Conservation (phyloP, 768 basidiomycete genomes). For the Tricholoma saponaceum region DNA sequence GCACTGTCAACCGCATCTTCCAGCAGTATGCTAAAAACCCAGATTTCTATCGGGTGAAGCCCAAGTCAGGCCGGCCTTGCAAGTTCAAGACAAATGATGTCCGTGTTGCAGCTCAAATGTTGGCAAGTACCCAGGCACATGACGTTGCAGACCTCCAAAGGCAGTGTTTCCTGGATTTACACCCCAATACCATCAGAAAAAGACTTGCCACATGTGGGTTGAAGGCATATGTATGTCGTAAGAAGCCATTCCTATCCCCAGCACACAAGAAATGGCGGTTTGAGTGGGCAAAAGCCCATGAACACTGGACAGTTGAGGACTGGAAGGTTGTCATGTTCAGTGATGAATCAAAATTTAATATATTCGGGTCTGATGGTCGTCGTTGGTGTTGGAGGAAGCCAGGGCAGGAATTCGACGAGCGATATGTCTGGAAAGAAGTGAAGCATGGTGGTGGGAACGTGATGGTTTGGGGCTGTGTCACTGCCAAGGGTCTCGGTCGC, state of each 20-base stretch:
- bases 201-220: constrained; percentile 8
- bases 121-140: no score
- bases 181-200: constrained; percentile 7
- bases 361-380: no score
- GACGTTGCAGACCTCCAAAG: no score
- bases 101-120: no score
- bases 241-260: constrained; percentile 17
- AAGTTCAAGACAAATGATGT: no score
- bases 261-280: constrained; percentile 14
- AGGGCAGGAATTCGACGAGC: constrained; percentile 19
- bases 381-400: constrained; percentile 24
- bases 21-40: not conserved
- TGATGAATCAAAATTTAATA: constrained; percentile 32
- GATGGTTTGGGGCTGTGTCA: constrained; percentile 33
- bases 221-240: not conserved
- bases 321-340: constrained; percentile 27
- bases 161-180: constrained; percentile 15
- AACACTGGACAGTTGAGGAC: constrained; percentile 21
- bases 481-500: not conserved
- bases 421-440: constrained; percentile 21
- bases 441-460: constrained; percentile 33
- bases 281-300: no score
- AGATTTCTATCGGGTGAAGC: constrained; percentile 2
- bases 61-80: constrained; percentile 15
- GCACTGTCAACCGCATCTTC: not conserved